Evolutionary conservation across 768 basidiomycete genomes (phyloP), one percentile per base, ranked within the genome.

Genomic region (Hypholoma sublateritium): DNA sequence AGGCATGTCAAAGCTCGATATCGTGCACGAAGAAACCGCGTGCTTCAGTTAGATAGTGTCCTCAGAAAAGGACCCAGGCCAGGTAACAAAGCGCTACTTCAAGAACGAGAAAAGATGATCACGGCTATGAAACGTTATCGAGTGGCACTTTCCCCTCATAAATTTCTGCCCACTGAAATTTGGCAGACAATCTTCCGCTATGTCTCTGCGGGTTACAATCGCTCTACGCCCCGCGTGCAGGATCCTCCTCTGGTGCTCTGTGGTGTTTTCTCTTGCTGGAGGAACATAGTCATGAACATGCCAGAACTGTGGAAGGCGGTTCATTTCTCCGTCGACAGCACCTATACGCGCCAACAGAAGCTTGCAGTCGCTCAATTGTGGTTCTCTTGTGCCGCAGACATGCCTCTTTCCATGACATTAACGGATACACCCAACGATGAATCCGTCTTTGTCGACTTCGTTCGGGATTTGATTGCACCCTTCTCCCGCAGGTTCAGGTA

Each of bases 261-360:
- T 17, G 44, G 61, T 19, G 35, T 67, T n/a, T 65, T 62, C 34
- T 59, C 60, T 1, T 58, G 51, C 6, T 67, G 66, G 66, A 58
- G 66, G 36, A 35, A 28, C 8, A 54, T 60, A 9, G 64, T 60
- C 1, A 48, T 63, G 1, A 50, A 47, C 17, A 65, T 62, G 42
- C 66, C 62, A 5, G 60, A 62, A n/a, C 50, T 67, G 9, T 67
- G 66, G 66, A 55, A 51, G 17, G 32, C 55, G 4, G 54, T 66
- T 39, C 56, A 59, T 47, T 54, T 58, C 32, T 35, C 55, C 42
- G 28, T 16, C 47, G 55, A 57, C 35, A 25, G 41, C 37, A 24
- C 49, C 45, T 25, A 36, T 28, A 50, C 39, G 19, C 50, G 60
- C 42, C 39, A 52, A 50, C 54, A 57, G 39, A 62, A 62, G 42